These are phyloP conservation scores for Usnea hakonensis DNA, from an alignment of 495 filamentous ascomycete genomes.

Conservation along the genomic window DNA sequence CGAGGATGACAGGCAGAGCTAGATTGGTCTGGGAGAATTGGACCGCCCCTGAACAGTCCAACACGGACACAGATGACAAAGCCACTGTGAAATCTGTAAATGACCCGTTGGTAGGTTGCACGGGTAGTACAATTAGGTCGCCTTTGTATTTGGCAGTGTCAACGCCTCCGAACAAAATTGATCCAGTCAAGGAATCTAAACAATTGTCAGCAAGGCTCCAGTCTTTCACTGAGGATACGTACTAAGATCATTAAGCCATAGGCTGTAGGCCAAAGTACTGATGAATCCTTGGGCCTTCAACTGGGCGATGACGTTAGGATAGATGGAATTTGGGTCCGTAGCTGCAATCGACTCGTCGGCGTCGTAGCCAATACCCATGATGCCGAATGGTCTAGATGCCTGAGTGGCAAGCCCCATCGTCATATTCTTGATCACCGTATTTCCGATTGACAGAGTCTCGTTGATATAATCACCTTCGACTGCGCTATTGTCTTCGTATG, in stretches of 20 bases:
- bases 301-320: conserved; percentile 59
- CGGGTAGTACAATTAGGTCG: conserved; percentile 59
- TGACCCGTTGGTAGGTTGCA: conserved; percentile 44
- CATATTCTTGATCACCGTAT: conserved; percentile 45
- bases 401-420: conserved; percentile 23
- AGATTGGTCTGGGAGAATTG: conserved; percentile 40
- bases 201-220: background rate
- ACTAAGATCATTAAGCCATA: conserved; percentile 82
- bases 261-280: conserved; percentile 65
- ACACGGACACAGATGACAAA: conserved; percentile 53
- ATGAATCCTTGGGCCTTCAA: conserved; percentile 60
- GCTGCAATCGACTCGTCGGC: conserved; percentile 60
- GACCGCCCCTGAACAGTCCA: conserved; percentile 38
- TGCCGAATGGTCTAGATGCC: conserved; percentile 47
- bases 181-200: conserved; percentile 54
- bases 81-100: conserved; percentile 70
- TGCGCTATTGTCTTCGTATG: conserved; percentile 67
- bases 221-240: background rate
- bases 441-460: conserved; percentile 62
- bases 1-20: conserved; percentile 62
- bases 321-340: conserved; percentile 44
- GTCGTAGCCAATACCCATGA: conserved; percentile 76
- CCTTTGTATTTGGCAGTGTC: conserved; percentile 68
- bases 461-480: conserved; percentile 68
- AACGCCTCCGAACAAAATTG: conserved; percentile 80